Evolutionary conservation across 2,329 filamentous ascomycete genomes (phyloP).

Genomic region (Xylariales sp.): DNA sequence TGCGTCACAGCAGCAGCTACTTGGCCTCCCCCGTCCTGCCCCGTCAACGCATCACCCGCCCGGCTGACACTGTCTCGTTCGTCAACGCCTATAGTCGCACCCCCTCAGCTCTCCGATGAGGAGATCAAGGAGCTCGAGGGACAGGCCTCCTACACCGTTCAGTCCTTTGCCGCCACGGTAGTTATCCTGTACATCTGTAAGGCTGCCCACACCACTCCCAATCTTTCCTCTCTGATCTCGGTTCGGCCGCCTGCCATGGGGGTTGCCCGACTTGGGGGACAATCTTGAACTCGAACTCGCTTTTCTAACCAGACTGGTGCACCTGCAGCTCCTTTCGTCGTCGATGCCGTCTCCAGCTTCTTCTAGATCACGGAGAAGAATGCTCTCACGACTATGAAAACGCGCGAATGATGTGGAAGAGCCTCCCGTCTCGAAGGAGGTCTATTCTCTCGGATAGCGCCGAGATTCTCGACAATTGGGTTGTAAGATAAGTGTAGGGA

Average conservation of each 20-base stretch:
- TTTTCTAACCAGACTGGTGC: neutral
- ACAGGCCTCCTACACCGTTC: constrained; percentile 63
- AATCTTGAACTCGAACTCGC: neutral
- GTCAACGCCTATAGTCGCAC: constrained; percentile 10
- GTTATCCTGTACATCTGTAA: constrained; percentile 73
- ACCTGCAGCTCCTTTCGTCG: constrained; percentile 51
- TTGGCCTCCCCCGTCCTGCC: neutral
- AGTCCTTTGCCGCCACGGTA: constrained; percentile 61
- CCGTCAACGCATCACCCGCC: neutral
- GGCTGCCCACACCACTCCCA: too few species aligned
- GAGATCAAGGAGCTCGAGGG: constrained; percentile 68
- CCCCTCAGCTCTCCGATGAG: constrained; percentile 64
- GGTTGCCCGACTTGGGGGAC: neutral
- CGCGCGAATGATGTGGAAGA: too few species aligned
- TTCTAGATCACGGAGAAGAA: constrained; percentile 16
- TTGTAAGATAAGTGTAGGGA: too few species aligned
- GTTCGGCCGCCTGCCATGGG: constrained; percentile 1
- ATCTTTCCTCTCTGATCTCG: too few species aligned
- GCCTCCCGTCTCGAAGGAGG: too few species aligned
- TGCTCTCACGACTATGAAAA: too few species aligned
- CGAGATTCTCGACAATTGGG: too few species aligned
- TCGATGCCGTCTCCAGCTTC: constrained; percentile 44
- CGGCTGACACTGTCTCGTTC: too few species aligned
- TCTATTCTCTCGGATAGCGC: too few species aligned
- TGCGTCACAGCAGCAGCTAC: too few species aligned